Base-by-base conservation (phyloP, 345 rosid genomes). In the Aegle marmelos region DNA sequence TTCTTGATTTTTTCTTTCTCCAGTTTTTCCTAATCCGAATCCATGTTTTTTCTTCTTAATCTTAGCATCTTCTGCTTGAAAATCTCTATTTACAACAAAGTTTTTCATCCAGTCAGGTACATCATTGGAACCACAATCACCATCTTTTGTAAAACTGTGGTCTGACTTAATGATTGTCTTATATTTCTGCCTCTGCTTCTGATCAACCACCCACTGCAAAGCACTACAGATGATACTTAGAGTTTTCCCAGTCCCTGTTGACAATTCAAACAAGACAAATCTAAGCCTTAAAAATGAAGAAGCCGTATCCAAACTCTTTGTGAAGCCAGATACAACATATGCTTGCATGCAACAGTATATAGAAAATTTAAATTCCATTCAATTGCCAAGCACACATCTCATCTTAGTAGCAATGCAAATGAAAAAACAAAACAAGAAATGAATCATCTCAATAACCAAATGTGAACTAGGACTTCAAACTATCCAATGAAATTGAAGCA, bases 61-160 rank as follows among this genome's bases (percentile, higher is more conserved):
- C 60, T 78, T 80, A 73, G 78, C 81, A 34, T 82, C 89, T 24
- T 61, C 70, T 10, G 71, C 27, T 36, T 67, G 77, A 74, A 53
- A 64, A 17, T 83, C 86, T 37, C 70, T 83, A 30, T 50, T 78
- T 50, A 68, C 78, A 31, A 84, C 88, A 77, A 92, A 93, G 81
- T 87, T 83, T 74, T 86, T 87, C 81, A 95, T 78, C 99, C 99
- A 95, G 70, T 89, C 93, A 21, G 98, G 99, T 73, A 93, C 99
- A 81, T 93, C 94, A 7, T 87, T 88, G 2, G 83, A 82, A 74
- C 83, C 80, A 56, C 66, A 39, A 57, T 78, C 58, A 75, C 54
- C 79, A 48, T 54, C 82, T 31, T 80, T 73, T 4, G 33, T 66
- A 58, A 19, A 59, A 71, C 79, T 75, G 62, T 50, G 57, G 54